Base-by-base conservation (phyloP, 805 yeast genomes). In the Brettanomyces bruxellensis region DNA sequence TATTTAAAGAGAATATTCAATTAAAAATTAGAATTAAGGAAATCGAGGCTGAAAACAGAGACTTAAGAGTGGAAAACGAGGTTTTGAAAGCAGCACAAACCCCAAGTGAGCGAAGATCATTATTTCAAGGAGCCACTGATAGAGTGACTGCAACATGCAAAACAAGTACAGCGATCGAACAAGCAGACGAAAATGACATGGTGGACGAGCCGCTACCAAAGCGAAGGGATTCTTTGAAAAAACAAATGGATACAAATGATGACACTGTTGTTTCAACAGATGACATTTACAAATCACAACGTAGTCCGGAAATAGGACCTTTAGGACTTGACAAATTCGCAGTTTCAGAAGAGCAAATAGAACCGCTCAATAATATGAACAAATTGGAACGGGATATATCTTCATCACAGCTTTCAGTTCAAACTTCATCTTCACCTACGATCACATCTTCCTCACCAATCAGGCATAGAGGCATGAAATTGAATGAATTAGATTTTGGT, bases 1-100 rank as follows among this genome's bases (percentile, higher is more conserved):
- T 37, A 24, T 14, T 37, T 30, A 39, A 39, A 28, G 46, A 44
- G 37, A 38, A 44, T 44, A 9, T 39, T 5, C 13, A 38, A 30
- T 30, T 44, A 6, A 44, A 39, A 23, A 39, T 18, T 18, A 18
- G 18, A 18, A 18, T 18, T 18, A 18, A 13, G 43, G 22, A 32
- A 18, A 23, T 35, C 13, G 45, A 36, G 6, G 13, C 39, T 42
- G 12, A 23, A 34, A 34, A 18, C 24, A 8, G 39, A 25, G 18
- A 44, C 37, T 25, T 13, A 12, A 6, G 40, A 37, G 11, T 3
- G 25, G 12, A 7, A 41, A 12, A 13, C 12, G 43, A 41, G 24
- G 25, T 14, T 28, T 28, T 28, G 11, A 28, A 28, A 28, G 32
- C 32, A 28, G 11, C 32, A 7, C 32, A 28, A 28, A 28, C 32